phyloP scores from a whole-genome alignment of 768 basidiomycete genomes.

The Auriculariales sp. region DNA sequence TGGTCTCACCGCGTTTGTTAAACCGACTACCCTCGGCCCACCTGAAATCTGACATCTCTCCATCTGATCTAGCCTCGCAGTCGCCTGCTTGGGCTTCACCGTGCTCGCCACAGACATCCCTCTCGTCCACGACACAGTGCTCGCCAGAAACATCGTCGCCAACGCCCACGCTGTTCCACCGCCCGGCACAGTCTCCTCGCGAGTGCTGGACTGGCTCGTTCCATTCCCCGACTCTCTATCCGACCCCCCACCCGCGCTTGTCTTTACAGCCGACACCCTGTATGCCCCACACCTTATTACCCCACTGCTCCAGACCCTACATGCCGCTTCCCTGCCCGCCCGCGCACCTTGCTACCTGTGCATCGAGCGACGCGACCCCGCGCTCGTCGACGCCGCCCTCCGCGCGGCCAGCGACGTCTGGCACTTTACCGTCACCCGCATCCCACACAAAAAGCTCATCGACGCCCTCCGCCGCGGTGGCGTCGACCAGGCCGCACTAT shows the following conservation, averaged over 20 bases:
- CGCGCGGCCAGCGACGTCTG: constrained; percentile 36
- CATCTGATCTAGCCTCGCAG: constrained; percentile 32
- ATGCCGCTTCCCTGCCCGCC: constrained; percentile 26
- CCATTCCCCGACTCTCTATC: constrained; percentile 12
- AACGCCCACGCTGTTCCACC: constrained; percentile 24
- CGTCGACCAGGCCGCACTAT: constrained; percentile 35
- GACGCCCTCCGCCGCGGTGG: constrained; percentile 46
- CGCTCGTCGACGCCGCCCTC: constrained; percentile 43
- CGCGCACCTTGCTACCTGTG: constrained; percentile 31
- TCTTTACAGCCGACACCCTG: constrained; percentile 74
- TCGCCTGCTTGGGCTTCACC: constrained; percentile 57
- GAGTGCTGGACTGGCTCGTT: constrained; percentile 57
- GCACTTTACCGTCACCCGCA: constrained; percentile 41
- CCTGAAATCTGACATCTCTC: not conserved
- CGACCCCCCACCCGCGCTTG: constrained; percentile 45
- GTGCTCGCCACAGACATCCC: constrained; percentile 65
- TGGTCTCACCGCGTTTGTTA: constrained; percentile 58
- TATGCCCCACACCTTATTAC: constrained; percentile 45
- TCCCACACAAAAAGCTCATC: constrained; percentile 42
- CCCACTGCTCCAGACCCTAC: constrained; percentile 59
- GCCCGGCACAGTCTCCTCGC: constrained; percentile 38
- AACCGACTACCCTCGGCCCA: not conserved
- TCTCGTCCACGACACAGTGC: constrained; percentile 47
- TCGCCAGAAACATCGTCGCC: constrained; percentile 41
- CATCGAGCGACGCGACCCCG: constrained; percentile 66